These are phyloP conservation scores for Microdochium paspali DNA, from an alignment of 2,329 filamentous ascomycete genomes.

Conservation along the genomic window DNA sequence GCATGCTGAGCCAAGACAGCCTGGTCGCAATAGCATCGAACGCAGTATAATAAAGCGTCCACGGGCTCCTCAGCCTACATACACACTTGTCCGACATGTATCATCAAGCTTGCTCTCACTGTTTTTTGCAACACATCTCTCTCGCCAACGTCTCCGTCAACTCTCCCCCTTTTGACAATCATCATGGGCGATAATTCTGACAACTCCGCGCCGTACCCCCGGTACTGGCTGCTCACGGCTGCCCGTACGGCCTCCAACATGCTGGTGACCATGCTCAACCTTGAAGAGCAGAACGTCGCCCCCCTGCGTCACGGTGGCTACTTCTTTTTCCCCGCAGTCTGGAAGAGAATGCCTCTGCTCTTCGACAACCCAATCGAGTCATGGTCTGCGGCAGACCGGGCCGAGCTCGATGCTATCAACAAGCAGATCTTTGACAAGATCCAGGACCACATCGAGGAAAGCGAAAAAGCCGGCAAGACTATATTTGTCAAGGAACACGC, in stretches of 20 bases:
- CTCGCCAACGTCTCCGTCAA: too few species aligned
- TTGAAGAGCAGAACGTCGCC: slow-evolving; percentile 4
- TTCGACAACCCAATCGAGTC: slow-evolving; percentile 9
- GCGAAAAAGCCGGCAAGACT: slow-evolving; percentile 14
- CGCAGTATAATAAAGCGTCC: too few species aligned
- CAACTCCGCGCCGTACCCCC: not conserved
- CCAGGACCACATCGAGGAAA: slow-evolving; percentile 11
- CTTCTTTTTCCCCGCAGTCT: slow-evolving; percentile 14
- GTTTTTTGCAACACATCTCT: too few species aligned
- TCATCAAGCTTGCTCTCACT: not conserved
- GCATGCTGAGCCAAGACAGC: too few species aligned
- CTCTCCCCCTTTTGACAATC: too few species aligned
- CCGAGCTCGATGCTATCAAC: slow-evolving; percentile 9
- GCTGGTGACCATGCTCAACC: slow-evolving; percentile 7
- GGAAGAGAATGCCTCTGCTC: slow-evolving; percentile 1
- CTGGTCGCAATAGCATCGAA: too few species aligned
- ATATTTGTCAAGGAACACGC: slow-evolving; percentile 26
- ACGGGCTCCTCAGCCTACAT: too few species aligned
- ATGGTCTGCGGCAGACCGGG: slow-evolving; percentile 18
- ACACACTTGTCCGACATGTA: not conserved
- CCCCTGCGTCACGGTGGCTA: slow-evolving; percentile 12
- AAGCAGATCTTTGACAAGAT: slow-evolving; percentile 16
- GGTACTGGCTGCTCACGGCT: slow-evolving; percentile 3
- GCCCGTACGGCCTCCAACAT: slow-evolving; percentile 5
- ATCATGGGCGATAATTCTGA: not conserved